phyloP scores from a whole-genome alignment of 164 flowering plant genomes.

The Akebia trifoliata region DNA sequence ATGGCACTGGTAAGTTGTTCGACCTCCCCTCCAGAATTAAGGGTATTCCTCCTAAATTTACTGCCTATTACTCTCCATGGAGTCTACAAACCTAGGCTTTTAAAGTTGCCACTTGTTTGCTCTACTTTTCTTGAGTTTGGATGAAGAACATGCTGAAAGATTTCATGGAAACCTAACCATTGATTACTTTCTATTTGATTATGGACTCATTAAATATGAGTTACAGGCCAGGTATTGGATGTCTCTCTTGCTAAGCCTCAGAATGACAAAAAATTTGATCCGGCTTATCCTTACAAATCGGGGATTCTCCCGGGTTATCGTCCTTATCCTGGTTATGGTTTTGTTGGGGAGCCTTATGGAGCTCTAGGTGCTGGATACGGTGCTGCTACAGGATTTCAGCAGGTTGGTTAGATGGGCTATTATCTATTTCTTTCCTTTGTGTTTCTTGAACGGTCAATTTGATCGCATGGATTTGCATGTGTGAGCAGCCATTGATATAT shows the following conservation, averaged over 20 bases:
- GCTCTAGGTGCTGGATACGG: conserved; percentile 59
- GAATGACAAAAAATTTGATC: conserved; percentile 64
- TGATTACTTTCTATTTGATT: not conserved
- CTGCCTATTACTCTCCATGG: too few species aligned
- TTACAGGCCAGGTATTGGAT: conserved; percentile 79
- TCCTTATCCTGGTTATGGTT: conserved; percentile 56
- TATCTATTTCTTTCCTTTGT: not conserved
- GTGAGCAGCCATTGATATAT: conserved; percentile 81
- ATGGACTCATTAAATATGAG: conserved; percentile 4
- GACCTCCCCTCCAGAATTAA: too few species aligned
- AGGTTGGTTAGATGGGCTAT: conserved; percentile 37
- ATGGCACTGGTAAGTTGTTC: too few species aligned
- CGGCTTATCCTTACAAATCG: conserved; percentile 33
- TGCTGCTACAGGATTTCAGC: conserved; percentile 51
- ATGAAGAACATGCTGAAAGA: not conserved
- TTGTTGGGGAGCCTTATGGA: conserved; percentile 63
- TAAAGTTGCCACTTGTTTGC: too few species aligned
- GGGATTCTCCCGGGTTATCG: conserved; percentile 40
- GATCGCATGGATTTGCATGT: conserved; percentile 5
- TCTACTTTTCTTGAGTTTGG: not conserved
- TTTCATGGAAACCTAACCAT: not conserved
- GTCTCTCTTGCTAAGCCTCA: conserved; percentile 94
- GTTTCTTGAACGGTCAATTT: too few species aligned
- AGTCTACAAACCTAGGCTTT: too few species aligned
- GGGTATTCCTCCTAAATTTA: too few species aligned